Percentiles rank a stretch among this genome's conserved stretches.
Evolutionary conservation across 2,329 filamentous ascomycete genomes (phyloP).

Genomic region (Colletotrichum abscissum): DNA sequence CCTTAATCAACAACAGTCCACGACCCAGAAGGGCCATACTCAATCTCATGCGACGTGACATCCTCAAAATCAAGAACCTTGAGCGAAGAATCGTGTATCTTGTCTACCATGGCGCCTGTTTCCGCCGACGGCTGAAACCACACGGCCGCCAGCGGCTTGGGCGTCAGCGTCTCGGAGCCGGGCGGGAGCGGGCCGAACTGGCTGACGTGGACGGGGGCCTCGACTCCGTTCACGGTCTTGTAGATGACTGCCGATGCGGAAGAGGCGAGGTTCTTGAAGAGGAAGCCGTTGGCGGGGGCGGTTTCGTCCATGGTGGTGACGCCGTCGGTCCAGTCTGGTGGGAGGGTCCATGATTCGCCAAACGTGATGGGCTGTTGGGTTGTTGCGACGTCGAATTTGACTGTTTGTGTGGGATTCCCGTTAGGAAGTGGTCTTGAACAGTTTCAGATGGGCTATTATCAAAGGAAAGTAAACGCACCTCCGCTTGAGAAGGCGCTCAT

Average conservation of each 20-base stretch:
- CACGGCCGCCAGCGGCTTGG: background rate
- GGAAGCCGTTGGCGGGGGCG: background rate
- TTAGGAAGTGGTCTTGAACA: no score
- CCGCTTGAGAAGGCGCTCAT: constrained; percentile 9
- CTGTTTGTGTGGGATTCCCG: background rate
- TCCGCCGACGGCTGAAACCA: constrained; percentile 2
- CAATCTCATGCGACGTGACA: background rate
- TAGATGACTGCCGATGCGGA: constrained; percentile 8
- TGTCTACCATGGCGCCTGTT: constrained; percentile 1
- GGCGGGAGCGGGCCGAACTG: constrained; percentile 5
- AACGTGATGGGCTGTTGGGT: background rate
- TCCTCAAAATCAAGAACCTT: background rate
- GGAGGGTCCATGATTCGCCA: background rate
- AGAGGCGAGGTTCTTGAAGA: background rate
- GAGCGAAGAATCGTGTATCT: background rate
- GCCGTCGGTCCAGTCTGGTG: background rate
- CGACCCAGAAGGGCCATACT: background rate
- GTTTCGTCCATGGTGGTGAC: background rate
- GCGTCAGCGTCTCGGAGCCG: background rate
- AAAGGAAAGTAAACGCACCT: background rate
- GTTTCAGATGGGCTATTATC: fast-evolving
- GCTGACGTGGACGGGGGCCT: constrained; percentile 7
- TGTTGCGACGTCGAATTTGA: background rate
- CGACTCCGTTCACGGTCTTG: constrained; percentile 8
- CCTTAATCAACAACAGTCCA: background rate